Evolutionary conservation across 352 stramenopile species (phyloP).

Genomic region (Blastocystis sp.): DNA sequence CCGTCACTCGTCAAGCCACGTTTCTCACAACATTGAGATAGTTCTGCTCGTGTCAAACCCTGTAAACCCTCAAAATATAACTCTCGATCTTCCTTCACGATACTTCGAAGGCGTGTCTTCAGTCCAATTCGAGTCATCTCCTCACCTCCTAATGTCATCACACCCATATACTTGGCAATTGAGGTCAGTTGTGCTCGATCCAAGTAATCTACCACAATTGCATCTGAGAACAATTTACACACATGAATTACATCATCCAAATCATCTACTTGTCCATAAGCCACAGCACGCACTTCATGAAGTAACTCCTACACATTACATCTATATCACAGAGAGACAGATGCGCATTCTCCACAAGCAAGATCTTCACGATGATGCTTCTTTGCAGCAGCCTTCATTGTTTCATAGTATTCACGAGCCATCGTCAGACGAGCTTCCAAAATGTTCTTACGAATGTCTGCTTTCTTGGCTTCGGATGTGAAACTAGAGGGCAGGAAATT

Average conservation of each 20-base stretch:
- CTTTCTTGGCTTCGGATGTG: constrained; percentile 61
- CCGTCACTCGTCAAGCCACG: constrained; percentile 19
- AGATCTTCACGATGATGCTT: constrained; percentile 30
- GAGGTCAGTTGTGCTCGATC: constrained; percentile 27
- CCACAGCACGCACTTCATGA: not conserved
- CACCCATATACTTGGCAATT: constrained; percentile 34
- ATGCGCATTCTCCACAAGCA: not conserved
- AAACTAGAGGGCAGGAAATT: constrained; percentile 66
- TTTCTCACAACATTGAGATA: constrained; percentile 28
- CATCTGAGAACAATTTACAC: constrained; percentile 44
- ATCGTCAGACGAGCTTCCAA: constrained; percentile 42
- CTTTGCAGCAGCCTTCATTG: constrained; percentile 7
- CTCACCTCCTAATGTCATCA: constrained; percentile 32
- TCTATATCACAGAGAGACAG: not conserved
- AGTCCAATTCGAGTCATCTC: constrained; percentile 34
- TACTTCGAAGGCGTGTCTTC: not conserved
- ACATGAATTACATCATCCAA: constrained; percentile 9
- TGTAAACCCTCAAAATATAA: constrained; percentile 56
- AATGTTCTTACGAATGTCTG: constrained; percentile 15
- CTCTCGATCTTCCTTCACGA: constrained; percentile 40
- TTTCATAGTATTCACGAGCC: constrained; percentile 58
- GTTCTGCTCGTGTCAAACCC: constrained; percentile 20
- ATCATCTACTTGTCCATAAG: constrained; percentile 21
- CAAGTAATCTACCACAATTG: constrained; percentile 40
- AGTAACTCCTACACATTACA: not conserved